A percentile compares a stretch with the other conserved stretches of the same genome.
phyloP scores from a whole-genome alignment of 2,329 filamentous ascomycete genomes.

The Cytospora chrysosperma region DNA sequence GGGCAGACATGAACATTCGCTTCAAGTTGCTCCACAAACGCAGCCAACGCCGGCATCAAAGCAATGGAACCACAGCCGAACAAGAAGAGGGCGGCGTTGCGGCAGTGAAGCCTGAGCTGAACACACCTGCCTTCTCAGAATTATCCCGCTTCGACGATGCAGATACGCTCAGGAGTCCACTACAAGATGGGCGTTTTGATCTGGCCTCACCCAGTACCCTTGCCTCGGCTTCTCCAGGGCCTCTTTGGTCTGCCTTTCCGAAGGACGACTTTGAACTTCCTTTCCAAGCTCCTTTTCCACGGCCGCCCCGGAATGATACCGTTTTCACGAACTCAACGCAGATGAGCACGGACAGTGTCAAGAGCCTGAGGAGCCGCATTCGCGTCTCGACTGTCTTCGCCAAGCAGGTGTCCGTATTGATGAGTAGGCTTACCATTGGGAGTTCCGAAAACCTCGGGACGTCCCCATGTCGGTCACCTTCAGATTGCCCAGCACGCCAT shows the following conservation, averaged over 20 bases:
- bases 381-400: slow-evolving; percentile 22
- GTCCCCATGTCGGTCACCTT: slow-evolving; percentile 14
- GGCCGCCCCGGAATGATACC: slow-evolving; percentile 33
- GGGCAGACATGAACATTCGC: slow-evolving; percentile 52
- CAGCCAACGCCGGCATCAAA: slow-evolving; percentile 30
- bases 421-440: slow-evolving; percentile 33
- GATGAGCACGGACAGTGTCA: slow-evolving; percentile 38
- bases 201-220: slow-evolving; percentile 19
- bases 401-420: slow-evolving; percentile 35
- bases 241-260: slow-evolving; percentile 4
- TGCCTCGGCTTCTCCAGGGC: slow-evolving; percentile 13
- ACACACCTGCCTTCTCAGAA: slow-evolving; percentile 19
- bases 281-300: slow-evolving; percentile 25
- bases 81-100: slow-evolving; percentile 19
- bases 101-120: slow-evolving; percentile 13
- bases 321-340: slow-evolving; percentile 41
- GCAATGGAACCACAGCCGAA: slow-evolving; percentile 15
- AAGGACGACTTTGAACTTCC: slow-evolving; percentile 5
- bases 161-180: slow-evolving; percentile 12
- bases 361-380: slow-evolving; percentile 34
- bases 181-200: slow-evolving; percentile 9
- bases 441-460: slow-evolving; percentile 11
- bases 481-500: slow-evolving; percentile 9
- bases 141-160: slow-evolving; percentile 11
- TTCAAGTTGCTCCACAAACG: slow-evolving; percentile 42